Evolutionary conservation across 2,329 filamentous ascomycete genomes (phyloP), one percentile per base, ranked within the genome.

Genomic region (Alternaria novae-zelandiae): DNA sequence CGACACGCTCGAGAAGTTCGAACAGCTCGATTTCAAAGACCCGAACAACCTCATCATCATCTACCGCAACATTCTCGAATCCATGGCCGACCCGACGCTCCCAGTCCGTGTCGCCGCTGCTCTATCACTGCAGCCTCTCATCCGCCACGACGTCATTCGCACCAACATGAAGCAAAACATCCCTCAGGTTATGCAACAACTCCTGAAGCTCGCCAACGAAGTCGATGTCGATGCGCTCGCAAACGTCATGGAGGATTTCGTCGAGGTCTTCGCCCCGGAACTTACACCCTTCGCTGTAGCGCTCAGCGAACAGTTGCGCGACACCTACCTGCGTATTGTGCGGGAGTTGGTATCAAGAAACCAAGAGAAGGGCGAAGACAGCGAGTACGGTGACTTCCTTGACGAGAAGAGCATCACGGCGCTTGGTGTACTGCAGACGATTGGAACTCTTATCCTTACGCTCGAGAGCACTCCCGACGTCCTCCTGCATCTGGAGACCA

Each of bases 181-280:
- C 70, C 94, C 96, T 15, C 96, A 97, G 75, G 98, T 99, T 75
- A 99, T 99, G 96, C 96, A 98, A 82, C 95, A 99, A 81, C 87
- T 99, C 13, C 86, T 99, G 58, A 98, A 98, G 83, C 85, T 99
- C 61, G 95, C 96, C 26, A 99, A 99, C 77, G 96, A 99, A 82
- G 96, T 96, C 62, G 96, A 99, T 77, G 95, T 99, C 51, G 96
- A 99, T 80, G 94, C 96, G 6, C 86, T 99, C 44, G 95, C 96
- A 21, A 98, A 98, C 75, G 96, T 99, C 43, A 99, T 99, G 96
- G 96, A 99, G 81, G 96, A 99, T 77, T 99, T 99, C 77, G 96
- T 99, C 49, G 96, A 99, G 80, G 94, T 98, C 3, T 99, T 99
- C 77, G 95, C 96, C n/a, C 88, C 93, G 3, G 96, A 99, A 79